These are phyloP conservation scores for Colletotrichum orbiculare DNA, from an alignment of 2,329 filamentous ascomycete genomes.

Conservation along the genomic window DNA sequence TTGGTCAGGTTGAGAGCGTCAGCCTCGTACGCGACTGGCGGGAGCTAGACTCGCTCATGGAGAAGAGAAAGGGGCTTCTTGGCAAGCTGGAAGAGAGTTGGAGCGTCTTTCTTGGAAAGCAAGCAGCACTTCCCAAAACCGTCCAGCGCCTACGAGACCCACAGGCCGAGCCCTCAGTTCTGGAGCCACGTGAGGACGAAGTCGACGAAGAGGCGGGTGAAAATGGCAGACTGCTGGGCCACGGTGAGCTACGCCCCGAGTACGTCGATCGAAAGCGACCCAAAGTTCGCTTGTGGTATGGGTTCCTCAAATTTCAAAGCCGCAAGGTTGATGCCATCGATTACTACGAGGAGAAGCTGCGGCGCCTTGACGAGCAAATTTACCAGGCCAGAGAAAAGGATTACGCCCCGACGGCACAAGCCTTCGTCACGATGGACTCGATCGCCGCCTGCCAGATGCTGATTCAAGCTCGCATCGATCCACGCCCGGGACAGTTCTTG, in stretches of 20 bases:
- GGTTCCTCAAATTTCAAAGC: constrained; percentile 77
- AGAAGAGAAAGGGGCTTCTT: constrained; percentile 72
- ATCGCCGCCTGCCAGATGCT: constrained; percentile 95
- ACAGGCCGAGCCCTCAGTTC: constrained; percentile 24
- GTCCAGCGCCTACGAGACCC: constrained; percentile 38
- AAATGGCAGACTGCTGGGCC: constrained; percentile 66
- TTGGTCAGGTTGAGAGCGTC: constrained; percentile 90
- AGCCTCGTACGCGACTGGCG: constrained; percentile 90
- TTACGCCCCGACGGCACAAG: constrained; percentile 82
- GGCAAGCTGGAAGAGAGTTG: constrained; percentile 85
- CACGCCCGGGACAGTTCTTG: constrained; percentile 84
- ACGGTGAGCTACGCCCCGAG: constrained; percentile 38
- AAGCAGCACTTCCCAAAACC: constrained; percentile 54
- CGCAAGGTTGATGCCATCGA: constrained; percentile 89
- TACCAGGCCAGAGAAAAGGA: constrained; percentile 75
- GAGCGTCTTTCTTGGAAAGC: constrained; percentile 77
- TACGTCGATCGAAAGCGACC: constrained; percentile 66
- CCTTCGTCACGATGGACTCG: constrained; percentile 97
- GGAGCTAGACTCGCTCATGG: constrained; percentile 79
- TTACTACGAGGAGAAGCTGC: constrained; percentile 90
- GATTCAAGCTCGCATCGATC: constrained; percentile 92
- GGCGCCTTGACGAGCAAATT: constrained; percentile 81
- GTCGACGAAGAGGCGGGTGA: constrained; percentile 63
- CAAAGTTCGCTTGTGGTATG: constrained; percentile 80
- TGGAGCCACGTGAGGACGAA: constrained; percentile 42